phyloP scores from a whole-genome alignment of 495 filamentous ascomycete species.

The Talaromyces borbonicus region DNA sequence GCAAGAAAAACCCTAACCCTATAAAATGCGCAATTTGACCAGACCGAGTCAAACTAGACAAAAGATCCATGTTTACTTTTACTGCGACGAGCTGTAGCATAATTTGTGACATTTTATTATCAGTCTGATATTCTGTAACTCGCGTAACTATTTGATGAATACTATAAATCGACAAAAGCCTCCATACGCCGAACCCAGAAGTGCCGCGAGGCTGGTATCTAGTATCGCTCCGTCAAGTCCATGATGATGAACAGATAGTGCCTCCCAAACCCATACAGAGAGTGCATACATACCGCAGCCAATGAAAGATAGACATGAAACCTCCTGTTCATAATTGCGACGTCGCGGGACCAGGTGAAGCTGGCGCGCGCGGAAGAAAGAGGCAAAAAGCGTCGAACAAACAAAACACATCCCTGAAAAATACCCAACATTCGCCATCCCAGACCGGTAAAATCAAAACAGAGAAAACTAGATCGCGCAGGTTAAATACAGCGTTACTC shows the following conservation, averaged over 20 bases:
- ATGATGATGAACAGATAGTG: neutral
- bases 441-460: neutral
- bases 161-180: neutral
- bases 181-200: no score
- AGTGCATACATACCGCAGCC: neutral
- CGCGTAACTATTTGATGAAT: no score
- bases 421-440: neutral
- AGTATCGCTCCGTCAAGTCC: neutral
- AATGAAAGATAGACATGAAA: neutral
- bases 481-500: neutral
- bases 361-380: neutral
- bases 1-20: no score
- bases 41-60: no score
- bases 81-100: no score
- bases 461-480: neutral
- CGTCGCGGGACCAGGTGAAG: neutral
- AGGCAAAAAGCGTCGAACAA: neutral
- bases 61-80: no score
- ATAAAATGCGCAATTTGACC: no score
- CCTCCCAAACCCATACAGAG: neutral
- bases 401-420: neutral
- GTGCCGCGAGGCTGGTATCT: conserved; percentile 1
- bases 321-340: conserved; percentile 4
- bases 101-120: no score
- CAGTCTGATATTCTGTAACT: conserved; percentile 1